Conservation (phyloP, 2,329 filamentous ascomycete genomes). For the Camillea tinctor region DNA sequence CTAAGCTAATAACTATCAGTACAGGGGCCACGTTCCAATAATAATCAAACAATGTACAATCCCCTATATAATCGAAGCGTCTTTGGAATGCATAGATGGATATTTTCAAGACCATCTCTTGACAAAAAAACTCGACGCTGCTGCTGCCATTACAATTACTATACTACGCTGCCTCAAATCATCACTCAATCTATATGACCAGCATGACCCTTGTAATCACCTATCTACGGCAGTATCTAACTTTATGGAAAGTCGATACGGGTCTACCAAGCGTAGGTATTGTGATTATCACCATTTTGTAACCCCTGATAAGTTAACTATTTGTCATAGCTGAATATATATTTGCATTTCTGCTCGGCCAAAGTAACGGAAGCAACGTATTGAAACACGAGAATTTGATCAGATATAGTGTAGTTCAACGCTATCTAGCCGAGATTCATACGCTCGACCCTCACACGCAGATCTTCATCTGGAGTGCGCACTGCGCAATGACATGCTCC, state of each 20-base stretch:
- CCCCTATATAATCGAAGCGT: background rate
- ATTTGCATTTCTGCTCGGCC: background rate
- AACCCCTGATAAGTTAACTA: background rate
- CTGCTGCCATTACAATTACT: background rate
- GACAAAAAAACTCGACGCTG: background rate
- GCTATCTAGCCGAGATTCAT: background rate
- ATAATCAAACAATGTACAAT: background rate
- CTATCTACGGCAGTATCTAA: too few relatives aligned
- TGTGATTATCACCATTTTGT: background rate
- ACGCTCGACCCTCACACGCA: background rate
- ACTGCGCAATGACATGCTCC: background rate
- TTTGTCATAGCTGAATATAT: background rate
- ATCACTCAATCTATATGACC: background rate
- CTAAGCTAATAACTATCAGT: too few relatives aligned
- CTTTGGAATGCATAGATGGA: background rate
- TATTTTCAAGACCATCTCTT: background rate
- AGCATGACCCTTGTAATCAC: too few relatives aligned
- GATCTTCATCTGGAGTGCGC: background rate
- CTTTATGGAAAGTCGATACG: background rate
- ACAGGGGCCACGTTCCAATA: too few relatives aligned
- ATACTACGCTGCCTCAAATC: background rate
- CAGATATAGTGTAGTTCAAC: background rate
- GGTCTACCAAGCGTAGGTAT: background rate
- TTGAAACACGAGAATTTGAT: background rate
- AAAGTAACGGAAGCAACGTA: background rate